Conservation (phyloP, 257 asterid species). For the Hygrophila difformis region DNA sequence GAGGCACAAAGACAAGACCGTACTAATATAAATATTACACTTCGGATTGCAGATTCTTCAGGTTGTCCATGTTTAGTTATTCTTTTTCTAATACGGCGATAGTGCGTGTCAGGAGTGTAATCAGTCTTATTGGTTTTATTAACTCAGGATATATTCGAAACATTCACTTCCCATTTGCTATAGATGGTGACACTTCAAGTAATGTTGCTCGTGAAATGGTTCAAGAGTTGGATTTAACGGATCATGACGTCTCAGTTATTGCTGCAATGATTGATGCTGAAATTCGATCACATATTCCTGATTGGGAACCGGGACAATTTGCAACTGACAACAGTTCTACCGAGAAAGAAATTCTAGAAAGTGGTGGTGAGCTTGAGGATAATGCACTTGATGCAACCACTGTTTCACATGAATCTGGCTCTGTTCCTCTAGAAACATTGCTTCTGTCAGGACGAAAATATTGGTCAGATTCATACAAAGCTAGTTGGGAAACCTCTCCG, state of each 20-base stretch:
- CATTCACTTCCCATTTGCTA: conserved; percentile 93
- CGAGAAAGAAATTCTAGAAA: conserved; percentile 28
- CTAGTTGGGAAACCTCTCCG: conserved; percentile 52
- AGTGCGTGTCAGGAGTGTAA: conserved; percentile 2
- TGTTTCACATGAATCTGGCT: conserved; percentile 31
- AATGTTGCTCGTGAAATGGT: conserved; percentile 99
- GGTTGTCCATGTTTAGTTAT: conserved; percentile 34
- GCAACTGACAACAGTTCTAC: conserved; percentile 15
- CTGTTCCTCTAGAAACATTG: conserved; percentile 55
- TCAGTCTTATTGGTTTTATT: background rate
- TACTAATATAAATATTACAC: conserved; percentile 71
- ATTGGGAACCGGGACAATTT: conserved; percentile 55
- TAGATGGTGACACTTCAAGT: conserved; percentile 76
- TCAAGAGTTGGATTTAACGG: conserved; percentile 82
- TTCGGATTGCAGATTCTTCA: conserved; percentile 72
- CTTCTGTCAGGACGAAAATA: conserved; percentile 81
- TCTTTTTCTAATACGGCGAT: background rate
- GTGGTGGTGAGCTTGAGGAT: conserved; percentile 20
- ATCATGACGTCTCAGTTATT: conserved; percentile 83
- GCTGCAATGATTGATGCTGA: conserved; percentile 88
- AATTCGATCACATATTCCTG: conserved; percentile 66
- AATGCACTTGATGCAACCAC: conserved; percentile 30
- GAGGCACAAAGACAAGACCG: conserved; percentile 88
- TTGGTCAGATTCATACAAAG: conserved; percentile 81
- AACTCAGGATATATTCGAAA: conserved; percentile 60